phyloP scores from a whole-genome alignment of 2,329 filamentous ascomycete genomes.

The Cucurbitaria berberidis region DNA sequence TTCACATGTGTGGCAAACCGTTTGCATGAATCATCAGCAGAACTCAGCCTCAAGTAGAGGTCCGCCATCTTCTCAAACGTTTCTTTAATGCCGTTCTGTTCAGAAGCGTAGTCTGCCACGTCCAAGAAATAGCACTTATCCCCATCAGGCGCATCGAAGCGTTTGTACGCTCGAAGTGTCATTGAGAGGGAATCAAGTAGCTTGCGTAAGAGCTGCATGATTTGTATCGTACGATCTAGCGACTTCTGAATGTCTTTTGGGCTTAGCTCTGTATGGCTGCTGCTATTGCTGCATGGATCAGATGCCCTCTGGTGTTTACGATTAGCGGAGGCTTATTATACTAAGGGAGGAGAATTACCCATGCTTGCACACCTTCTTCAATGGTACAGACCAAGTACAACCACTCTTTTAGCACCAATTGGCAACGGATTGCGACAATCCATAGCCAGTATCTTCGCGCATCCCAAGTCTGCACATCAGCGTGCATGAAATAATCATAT shows the following conservation, averaged over 20 bases:
- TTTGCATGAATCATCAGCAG: slow-evolving; percentile 9
- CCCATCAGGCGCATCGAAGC: slow-evolving; percentile 10
- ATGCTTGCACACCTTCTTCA: slow-evolving; percentile 3
- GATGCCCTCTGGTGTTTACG: background rate
- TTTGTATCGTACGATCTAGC: slow-evolving; percentile 6
- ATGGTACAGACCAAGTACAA: slow-evolving; percentile 7
- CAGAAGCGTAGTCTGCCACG: background rate
- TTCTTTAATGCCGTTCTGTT: slow-evolving; percentile 6
- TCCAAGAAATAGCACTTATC: slow-evolving; percentile 19
- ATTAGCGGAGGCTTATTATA: background rate
- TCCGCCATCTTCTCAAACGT: slow-evolving; percentile 15
- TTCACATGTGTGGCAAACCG: slow-evolving; percentile 11
- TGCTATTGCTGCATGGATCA: background rate
- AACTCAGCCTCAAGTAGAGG: slow-evolving; percentile 1
- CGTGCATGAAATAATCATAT: background rate
- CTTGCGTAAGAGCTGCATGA: slow-evolving; percentile 9
- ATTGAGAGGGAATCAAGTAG: slow-evolving; percentile 4
- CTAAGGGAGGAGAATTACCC: slow-evolving; percentile 1
- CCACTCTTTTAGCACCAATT: slow-evolving; percentile 7
- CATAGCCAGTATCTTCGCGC: slow-evolving; percentile 14
- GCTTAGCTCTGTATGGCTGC: background rate
- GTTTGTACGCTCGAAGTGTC: slow-evolving; percentile 2
- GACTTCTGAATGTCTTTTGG: background rate
- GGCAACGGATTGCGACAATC: slow-evolving; percentile 1
- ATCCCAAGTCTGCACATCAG: slow-evolving; percentile 9